A percentile compares a stretch with the other conserved stretches of the same genome.
These are phyloP conservation scores for Aspergillus aculeatinus DNA, from an alignment of 2,329 filamentous ascomycete species.

Conservation along the genomic window DNA sequence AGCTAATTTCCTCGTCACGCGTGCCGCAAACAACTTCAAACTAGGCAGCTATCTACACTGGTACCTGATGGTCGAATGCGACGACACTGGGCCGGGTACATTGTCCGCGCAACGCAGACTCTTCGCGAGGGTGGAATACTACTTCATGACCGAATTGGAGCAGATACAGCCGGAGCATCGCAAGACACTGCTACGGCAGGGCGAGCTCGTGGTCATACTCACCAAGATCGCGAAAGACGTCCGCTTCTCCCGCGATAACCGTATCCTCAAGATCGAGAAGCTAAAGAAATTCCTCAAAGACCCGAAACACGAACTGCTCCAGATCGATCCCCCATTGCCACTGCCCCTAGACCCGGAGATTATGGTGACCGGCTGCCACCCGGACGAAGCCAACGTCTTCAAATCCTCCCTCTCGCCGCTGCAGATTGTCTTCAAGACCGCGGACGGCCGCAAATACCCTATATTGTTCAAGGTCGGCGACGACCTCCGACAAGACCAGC, in stretches of 20 bases:
- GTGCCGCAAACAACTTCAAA: slow-evolving; percentile 83
- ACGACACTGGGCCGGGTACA: slow-evolving; percentile 75
- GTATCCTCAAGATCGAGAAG: slow-evolving; percentile 76
- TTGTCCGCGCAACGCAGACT: slow-evolving; percentile 74
- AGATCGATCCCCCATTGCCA: slow-evolving; percentile 81
- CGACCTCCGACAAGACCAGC: slow-evolving; percentile 91
- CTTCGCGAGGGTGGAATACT: slow-evolving; percentile 89
- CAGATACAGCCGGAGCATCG: slow-evolving; percentile 71
- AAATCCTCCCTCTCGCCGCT: slow-evolving; percentile 93
- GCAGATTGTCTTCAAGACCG: slow-evolving; percentile 84
- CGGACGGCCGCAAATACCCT: slow-evolving; percentile 73
- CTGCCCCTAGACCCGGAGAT: slow-evolving; percentile 85
- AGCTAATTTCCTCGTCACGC: slow-evolving; percentile 81
- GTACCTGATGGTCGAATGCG: slow-evolving; percentile 98
- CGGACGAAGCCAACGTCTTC: slow-evolving; percentile 86
- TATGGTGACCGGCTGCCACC: slow-evolving; percentile 72
- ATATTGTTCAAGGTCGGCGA: slow-evolving; percentile 98
- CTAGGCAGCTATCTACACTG: slow-evolving; percentile 95
- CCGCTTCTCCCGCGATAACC: slow-evolving; percentile 73
- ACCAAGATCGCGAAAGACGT: slow-evolving; percentile 88
- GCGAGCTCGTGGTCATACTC: slow-evolving; percentile 81
- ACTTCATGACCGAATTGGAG: slow-evolving; percentile 89
- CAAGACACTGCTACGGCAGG: slow-evolving; percentile 77
- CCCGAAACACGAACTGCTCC: slow-evolving; percentile 81
- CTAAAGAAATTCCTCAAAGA: slow-evolving; percentile 83